Base-by-base conservation (phyloP, 176 grass and related monocot genomes). In the Canna indica region DNA sequence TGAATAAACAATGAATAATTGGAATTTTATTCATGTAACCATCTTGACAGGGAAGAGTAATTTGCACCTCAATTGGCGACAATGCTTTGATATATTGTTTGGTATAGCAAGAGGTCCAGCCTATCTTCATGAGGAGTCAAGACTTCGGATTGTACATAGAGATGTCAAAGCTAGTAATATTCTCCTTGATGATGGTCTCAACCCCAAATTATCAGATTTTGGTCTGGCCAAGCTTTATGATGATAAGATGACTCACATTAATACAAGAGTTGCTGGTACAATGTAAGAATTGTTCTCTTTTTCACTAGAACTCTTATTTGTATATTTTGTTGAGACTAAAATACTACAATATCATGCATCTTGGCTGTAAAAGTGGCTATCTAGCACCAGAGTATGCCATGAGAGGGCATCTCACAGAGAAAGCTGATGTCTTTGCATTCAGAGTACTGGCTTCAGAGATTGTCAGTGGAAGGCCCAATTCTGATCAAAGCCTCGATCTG, bases 161-260 rank as follows among this genome's bases (percentile, higher is more conserved):
- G 75, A 77, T 25, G 48, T 77, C 26, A 77, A 77, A 36, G 75
- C 75, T 29, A 77, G 75, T 42, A 77, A 77, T 45, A 69, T 77
- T 39, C 75, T 77, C 1, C 74, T 85, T 35, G 83, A 85, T 70
- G 7, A 35, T 52, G 61, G 81, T 52, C 73, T 85, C 28, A 85
- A 64, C 39, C 83, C 83, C 30, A 85, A 81, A 74, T 81, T 85
- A 36, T 85, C 83, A 30, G 83, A 85, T 70, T 85, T 85, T 64
- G 83, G 83, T 60, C 44, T 85, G 30, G 78, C 83, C 2, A 85
- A 78, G 50, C 78, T 81, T 50, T 85, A 85, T 56, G 78, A 81
- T 65, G 78, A 81, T 30, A 81, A 85, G 48, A 85, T 62, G 74
- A 85, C 68, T 31, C 83, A 85, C 61, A 77, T 85, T 17, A 81